Evolutionary conservation across 2,329 filamentous ascomycete species (phyloP).

Genomic region (Lachnellula hyalina): DNA sequence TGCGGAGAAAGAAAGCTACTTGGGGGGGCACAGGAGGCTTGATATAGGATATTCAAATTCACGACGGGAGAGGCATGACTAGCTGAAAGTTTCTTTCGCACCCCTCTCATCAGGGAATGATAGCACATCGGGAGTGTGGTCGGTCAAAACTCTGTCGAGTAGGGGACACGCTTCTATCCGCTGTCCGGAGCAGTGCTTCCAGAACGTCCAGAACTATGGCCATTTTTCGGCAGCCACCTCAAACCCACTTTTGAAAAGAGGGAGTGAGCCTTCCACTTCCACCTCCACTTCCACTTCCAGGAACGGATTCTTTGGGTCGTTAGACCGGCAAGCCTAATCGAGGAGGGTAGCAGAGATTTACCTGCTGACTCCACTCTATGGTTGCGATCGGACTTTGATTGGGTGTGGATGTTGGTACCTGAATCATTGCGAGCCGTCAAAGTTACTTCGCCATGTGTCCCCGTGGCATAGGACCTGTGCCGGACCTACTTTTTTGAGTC

Average conservation of each 20-base stretch:
- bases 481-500: too few relatives aligned
- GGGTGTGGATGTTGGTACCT: background rate
- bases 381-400: constrained; percentile 1
- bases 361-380: background rate
- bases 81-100: background rate
- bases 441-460: background rate
- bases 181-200: background rate
- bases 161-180: background rate
- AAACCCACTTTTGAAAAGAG: too few relatives aligned
- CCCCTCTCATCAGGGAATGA: background rate
- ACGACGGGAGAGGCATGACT: background rate
- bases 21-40: background rate
- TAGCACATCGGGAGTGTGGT: background rate
- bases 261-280: too few relatives aligned
- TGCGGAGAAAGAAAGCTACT: constrained; percentile 1
- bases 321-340: background rate
- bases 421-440: background rate
- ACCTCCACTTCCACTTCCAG: too few relatives aligned
- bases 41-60: constrained; percentile 1
- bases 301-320: background rate
- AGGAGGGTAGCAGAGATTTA: background rate
- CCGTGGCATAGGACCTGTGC: background rate
- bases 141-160: background rate
- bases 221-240: too few relatives aligned
- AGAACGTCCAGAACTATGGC: too few relatives aligned